A percentile compares a stretch with the other conserved stretches of the same genome.
Evolutionary conservation across 1,284 basidiomycete species (phyloP).

Genomic region (Golubevia pallescens): DNA sequence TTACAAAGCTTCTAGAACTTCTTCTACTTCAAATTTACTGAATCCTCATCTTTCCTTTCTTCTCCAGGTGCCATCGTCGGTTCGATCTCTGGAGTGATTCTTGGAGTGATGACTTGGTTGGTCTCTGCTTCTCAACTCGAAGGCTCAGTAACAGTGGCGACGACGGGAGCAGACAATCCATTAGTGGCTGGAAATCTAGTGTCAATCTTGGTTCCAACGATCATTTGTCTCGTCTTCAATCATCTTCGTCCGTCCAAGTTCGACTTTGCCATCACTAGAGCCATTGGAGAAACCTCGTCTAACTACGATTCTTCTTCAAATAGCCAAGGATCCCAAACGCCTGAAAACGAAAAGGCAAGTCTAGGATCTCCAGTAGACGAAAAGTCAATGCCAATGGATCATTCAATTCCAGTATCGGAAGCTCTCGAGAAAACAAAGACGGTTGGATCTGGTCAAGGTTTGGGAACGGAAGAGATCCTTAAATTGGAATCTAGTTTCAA

Average conservation of each 20-base stretch:
- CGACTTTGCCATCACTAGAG: constrained; percentile 78
- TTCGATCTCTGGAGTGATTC: constrained; percentile 32
- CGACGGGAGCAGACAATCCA: constrained; percentile 47
- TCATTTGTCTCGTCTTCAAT: constrained; percentile 75
- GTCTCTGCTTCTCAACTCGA: constrained; percentile 36
- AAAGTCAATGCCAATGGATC: constrained; percentile 4
- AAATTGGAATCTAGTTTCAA: too few species aligned
- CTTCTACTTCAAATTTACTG: not conserved
- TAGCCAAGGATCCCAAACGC: constrained; percentile 4
- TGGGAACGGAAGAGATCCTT: too few species aligned
- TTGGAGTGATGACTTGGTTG: constrained; percentile 49
- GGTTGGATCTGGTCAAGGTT: not conserved
- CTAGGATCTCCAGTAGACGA: constrained; percentile 9
- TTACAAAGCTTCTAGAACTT: not conserved
- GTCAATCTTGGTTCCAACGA: constrained; percentile 79
- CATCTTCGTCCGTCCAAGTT: constrained; percentile 78
- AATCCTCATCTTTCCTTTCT: not conserved
- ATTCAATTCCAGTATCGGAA: not conserved
- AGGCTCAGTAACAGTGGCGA: constrained; percentile 35
- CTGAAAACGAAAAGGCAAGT: constrained; percentile 7
- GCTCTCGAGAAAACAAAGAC: constrained; percentile 26
- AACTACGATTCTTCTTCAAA: constrained; percentile 31
- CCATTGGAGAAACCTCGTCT: constrained; percentile 70
- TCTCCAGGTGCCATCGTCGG: constrained; percentile 27
- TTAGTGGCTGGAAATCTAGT: constrained; percentile 81